A percentile compares a stretch with the other conserved stretches of the same genome.
Evolutionary conservation across 331 rosid genomes (phyloP).

Genomic region (Saraca asoca): DNA sequence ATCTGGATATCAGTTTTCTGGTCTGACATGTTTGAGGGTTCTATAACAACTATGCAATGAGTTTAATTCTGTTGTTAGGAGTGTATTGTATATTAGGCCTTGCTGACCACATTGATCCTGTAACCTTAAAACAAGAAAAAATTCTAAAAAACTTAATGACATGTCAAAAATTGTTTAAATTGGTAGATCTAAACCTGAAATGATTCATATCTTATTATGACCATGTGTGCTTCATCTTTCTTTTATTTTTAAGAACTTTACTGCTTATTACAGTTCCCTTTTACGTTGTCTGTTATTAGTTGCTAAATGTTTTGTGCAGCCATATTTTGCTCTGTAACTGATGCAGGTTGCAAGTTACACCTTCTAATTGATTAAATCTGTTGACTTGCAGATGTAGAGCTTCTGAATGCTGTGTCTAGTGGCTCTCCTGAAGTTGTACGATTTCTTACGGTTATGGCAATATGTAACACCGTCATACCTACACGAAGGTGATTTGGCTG

Average conservation of each 20-base stretch:
- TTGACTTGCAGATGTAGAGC: slow-evolving; percentile 68
- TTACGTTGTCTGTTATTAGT: slow-evolving; percentile 1
- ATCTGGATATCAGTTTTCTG: slow-evolving; percentile 25
- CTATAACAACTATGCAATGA: slow-evolving; percentile 4
- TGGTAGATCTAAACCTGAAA: slow-evolving; percentile 10
- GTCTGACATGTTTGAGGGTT: slow-evolving; percentile 13
- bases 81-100: slow-evolving; percentile 24
- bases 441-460: slow-evolving; percentile 89
- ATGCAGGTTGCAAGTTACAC: slow-evolving; percentile 33
- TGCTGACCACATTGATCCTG: slow-evolving; percentile 17
- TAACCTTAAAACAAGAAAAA: too few relatives aligned
- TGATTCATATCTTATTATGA: not conserved
- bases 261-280: slow-evolving; percentile 20
- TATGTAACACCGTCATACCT: slow-evolving; percentile 94
- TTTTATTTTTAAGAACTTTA: slow-evolving; percentile 6
- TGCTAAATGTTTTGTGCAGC: slow-evolving; percentile 18
- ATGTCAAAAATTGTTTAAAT: slow-evolving; percentile 22
- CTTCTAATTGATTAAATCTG: slow-evolving; percentile 39
- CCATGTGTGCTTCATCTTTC: slow-evolving; percentile 1
- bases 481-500: slow-evolving; percentile 61
- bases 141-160: too few relatives aligned
- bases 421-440: slow-evolving; percentile 70
- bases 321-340: slow-evolving; percentile 21
- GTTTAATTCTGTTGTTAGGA: slow-evolving; percentile 21
- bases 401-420: slow-evolving; percentile 67